These are phyloP conservation scores for Alternaria triticina DNA, from an alignment of 2,329 filamentous ascomycete genomes.

Conservation along the genomic window DNA sequence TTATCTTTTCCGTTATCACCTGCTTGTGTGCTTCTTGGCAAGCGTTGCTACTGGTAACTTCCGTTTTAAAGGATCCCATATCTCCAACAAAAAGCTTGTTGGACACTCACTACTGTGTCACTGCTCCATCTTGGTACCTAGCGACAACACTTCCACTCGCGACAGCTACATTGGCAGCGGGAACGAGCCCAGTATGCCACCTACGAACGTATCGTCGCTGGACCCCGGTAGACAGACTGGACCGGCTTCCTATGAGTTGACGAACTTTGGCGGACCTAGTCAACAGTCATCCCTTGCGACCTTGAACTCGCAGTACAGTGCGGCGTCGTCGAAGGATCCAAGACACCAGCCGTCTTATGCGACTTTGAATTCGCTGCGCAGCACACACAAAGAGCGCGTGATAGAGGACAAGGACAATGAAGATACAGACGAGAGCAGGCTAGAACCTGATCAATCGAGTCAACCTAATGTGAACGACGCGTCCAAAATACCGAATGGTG, in stretches of 20 bases:
- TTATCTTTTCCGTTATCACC: neutral
- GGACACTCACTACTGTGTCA: neutral
- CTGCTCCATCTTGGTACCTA: neutral
- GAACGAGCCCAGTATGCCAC: neutral
- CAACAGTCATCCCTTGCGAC: slow-evolving; percentile 17
- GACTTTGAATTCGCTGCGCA: neutral
- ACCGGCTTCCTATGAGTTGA: neutral
- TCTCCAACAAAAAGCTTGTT: neutral
- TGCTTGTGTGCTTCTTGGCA: neutral
- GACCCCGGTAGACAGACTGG: neutral
- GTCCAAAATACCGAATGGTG: slow-evolving; percentile 54
- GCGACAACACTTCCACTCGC: neutral
- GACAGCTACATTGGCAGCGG: neutral
- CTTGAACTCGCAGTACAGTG: neutral
- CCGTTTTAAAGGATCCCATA: neutral
- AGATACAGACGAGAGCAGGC: neutral
- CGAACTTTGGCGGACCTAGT: slow-evolving; percentile 19
- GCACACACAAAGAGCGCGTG: slow-evolving; percentile 16
- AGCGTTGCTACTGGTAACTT: neutral
- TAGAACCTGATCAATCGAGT: slow-evolving; percentile 31
- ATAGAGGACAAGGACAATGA: slow-evolving; percentile 12
- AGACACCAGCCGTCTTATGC: neutral
- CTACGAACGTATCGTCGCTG: neutral
- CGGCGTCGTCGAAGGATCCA: neutral
- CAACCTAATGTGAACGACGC: slow-evolving; percentile 50